phyloP scores from a whole-genome alignment of 2,329 filamentous ascomycete genomes.

The Teratosphaeriaceae sp. region DNA sequence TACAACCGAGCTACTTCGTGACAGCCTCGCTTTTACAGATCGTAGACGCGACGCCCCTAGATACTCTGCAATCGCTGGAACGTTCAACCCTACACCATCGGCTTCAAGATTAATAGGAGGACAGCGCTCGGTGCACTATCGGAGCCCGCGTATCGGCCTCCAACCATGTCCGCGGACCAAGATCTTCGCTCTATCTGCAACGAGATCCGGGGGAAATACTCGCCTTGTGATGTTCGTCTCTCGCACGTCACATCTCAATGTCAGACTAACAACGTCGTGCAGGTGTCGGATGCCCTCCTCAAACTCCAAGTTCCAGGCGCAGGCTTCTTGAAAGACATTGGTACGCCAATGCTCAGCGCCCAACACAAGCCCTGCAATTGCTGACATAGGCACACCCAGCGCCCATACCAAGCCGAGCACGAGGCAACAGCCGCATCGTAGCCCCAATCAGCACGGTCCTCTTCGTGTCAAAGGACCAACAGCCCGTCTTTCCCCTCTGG shows the following conservation, averaged over 20 bases:
- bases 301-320: conserved; percentile 61
- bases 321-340: conserved; percentile 59
- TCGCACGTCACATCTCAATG: neutral
- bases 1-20: no score
- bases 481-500: conserved; percentile 22
- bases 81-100: no score
- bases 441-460: conserved; percentile 55
- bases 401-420: conserved; percentile 19
- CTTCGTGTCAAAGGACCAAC: conserved; percentile 53
- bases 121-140: no score
- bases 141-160: no score
- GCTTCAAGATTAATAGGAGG: no score
- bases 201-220: conserved; percentile 17
- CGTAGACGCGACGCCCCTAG: no score
- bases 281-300: conserved; percentile 67
- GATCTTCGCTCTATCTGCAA: neutral
- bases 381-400: conserved; percentile 11
- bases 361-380: no score
- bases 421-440: conserved; percentile 24
- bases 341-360: no score
- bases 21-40: no score
- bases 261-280: neutral
- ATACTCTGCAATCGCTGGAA: no score
- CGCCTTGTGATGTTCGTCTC: conserved; percentile 27
- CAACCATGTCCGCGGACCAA: neutral